phyloP scores from a whole-genome alignment of 2,329 filamentous ascomycete genomes.

The Zymoseptoria crescenta region DNA sequence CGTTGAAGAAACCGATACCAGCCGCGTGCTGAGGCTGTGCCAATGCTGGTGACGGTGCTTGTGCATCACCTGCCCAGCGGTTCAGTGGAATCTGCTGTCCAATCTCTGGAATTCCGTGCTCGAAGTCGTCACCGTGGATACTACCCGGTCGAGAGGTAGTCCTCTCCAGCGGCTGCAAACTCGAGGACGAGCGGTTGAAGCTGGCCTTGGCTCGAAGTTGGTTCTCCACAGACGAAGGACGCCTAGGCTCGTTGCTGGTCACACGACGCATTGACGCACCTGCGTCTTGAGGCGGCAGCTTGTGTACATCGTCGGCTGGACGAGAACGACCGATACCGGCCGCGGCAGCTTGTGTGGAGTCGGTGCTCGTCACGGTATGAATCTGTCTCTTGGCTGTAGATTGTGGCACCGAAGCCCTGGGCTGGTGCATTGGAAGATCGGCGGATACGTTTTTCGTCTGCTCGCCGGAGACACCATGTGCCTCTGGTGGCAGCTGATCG shows the following conservation, averaged over 20 bases:
- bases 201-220: conserved; percentile 57
- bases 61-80: conserved; percentile 84
- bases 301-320: conserved; percentile 44
- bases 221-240: conserved; percentile 34
- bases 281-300: conserved; percentile 15
- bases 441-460: conserved; percentile 62
- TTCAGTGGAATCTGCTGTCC: conserved; percentile 92
- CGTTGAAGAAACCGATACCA: conserved; percentile 47
- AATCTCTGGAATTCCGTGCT: conserved; percentile 86
- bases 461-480: conserved; percentile 22
- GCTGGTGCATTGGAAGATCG: conserved; percentile 80
- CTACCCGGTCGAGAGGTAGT: conserved; percentile 48
- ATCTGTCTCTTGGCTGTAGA: conserved; percentile 78
- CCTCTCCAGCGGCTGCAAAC: conserved; percentile 32
- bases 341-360: conserved; percentile 79
- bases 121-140: conserved; percentile 54
- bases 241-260: conserved; percentile 18
- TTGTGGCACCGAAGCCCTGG: conserved; percentile 75
- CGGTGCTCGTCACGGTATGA: conserved; percentile 76
- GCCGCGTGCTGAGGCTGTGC: conserved; percentile 33
- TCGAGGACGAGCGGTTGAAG: conserved; percentile 40
- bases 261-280: conserved; percentile 17
- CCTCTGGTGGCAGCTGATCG: conserved; percentile 32
- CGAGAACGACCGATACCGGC: conserved; percentile 65
- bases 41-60: conserved; percentile 79